phyloP scores from a whole-genome alignment of 202 grass and related monocot species.

The Miscanthus sacchariflorus region DNA sequence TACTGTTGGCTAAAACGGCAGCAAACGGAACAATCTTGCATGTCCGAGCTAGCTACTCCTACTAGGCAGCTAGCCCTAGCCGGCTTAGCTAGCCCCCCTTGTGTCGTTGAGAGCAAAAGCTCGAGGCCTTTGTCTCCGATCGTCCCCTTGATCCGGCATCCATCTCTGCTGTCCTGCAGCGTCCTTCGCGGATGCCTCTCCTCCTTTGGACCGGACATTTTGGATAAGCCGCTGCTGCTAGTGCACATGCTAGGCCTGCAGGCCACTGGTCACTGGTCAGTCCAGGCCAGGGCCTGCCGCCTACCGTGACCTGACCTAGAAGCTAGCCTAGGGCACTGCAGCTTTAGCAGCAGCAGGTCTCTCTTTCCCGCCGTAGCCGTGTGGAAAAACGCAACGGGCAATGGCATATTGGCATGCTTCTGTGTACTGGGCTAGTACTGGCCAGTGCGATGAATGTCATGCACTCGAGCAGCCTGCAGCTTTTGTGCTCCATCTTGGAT shows the following conservation, averaged over 20 bases:
- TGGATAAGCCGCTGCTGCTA: constrained; percentile 48
- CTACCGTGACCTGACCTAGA: too few species aligned
- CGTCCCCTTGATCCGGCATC: not conserved
- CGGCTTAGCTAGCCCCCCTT: not conserved
- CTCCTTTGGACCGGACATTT: constrained; percentile 23
- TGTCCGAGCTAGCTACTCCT: not conserved
- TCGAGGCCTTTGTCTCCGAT: constrained; percentile 18
- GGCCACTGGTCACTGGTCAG: too few species aligned
- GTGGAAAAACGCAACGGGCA: too few species aligned
- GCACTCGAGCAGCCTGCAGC: constrained; percentile 2
- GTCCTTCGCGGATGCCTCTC: not conserved
- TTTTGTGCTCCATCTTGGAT: not conserved
- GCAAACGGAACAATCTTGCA: constrained; percentile 49
- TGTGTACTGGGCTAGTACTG: too few species aligned
- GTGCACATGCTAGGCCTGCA: too few species aligned
- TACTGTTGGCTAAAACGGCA: constrained; percentile 55
- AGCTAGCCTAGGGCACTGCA: too few species aligned
- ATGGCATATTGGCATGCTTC: too few species aligned
- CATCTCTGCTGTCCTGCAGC: not conserved
- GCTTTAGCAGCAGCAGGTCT: too few species aligned
- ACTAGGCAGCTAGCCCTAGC: not conserved
- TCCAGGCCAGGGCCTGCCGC: too few species aligned
- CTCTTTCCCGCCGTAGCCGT: too few species aligned
- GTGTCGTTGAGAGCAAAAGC: constrained; percentile 2
- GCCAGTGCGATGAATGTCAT: not conserved